phyloP scores from a whole-genome alignment of 208 protist species.

The Jaenimonas drosophilae region DNA sequence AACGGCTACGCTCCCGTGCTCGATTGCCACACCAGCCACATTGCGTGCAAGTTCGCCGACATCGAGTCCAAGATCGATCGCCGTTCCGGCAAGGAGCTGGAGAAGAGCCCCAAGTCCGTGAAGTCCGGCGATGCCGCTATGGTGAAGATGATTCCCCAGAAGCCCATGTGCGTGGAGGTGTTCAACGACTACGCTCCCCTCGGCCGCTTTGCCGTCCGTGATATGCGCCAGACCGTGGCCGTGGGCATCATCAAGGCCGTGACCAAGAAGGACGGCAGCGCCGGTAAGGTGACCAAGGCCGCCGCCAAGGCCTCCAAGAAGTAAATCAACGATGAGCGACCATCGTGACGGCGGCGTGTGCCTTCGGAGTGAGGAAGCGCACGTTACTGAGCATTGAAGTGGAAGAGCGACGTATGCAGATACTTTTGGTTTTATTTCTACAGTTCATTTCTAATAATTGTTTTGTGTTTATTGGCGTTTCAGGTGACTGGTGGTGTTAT shows the following conservation, averaged over 20 bases:
- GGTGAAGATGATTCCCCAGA: conserved; percentile 77
- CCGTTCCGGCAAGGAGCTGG: conserved; percentile 85
- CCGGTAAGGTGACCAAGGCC: conserved; percentile 74
- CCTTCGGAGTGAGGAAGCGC: too few relatives aligned
- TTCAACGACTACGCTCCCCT: conserved; percentile 93
- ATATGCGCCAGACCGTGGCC: conserved; percentile 94
- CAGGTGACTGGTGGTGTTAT: background rate
- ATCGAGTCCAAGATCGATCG: conserved; percentile 90
- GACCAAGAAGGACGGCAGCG: conserved; percentile 57
- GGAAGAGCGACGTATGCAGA: conserved; percentile 12
- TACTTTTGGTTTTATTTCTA: conserved; percentile 5
- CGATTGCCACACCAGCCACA: conserved; percentile 93
- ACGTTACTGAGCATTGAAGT: too few relatives aligned
- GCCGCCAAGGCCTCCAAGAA: conserved; percentile 63
- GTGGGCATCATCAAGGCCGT: conserved; percentile 93
- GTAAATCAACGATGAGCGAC: too few relatives aligned
- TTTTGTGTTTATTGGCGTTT: conserved; percentile 2
- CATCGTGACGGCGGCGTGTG: too few relatives aligned
- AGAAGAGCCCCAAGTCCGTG: conserved; percentile 79
- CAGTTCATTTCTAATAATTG: background rate
- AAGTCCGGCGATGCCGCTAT: conserved; percentile 91
- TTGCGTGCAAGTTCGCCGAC: conserved; percentile 88
- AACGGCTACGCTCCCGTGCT: conserved; percentile 86
- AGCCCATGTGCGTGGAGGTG: conserved; percentile 93
- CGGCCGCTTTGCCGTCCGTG: conserved; percentile 93